Conservation (phyloP, 352 stramenopile species). For the Globisporangium mamillatum region DNA sequence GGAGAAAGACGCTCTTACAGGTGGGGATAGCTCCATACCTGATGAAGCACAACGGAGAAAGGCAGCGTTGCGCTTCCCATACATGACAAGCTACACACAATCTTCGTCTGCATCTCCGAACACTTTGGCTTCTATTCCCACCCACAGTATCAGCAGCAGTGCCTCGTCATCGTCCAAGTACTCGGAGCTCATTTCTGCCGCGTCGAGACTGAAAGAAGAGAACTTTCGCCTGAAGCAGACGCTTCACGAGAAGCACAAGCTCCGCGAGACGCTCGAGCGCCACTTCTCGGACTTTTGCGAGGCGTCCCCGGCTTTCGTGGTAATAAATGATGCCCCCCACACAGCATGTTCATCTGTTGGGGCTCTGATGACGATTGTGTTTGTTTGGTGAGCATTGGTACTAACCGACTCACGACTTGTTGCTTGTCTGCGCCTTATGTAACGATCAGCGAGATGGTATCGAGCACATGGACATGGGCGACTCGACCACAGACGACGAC, state of each 20-base stretch:
- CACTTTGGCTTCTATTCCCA: no score
- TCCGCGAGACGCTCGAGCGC: constrained; percentile 31
- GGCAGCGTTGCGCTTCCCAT: not conserved
- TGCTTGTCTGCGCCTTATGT: not conserved
- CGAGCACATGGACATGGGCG: not conserved
- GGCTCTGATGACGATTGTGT: no score
- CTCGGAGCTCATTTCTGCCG: constrained; percentile 31
- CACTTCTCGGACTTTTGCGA: constrained; percentile 23
- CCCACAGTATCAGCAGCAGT: not conserved
- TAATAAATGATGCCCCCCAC: not conserved
- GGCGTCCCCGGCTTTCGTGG: not conserved
- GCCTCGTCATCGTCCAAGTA: constrained; percentile 23
- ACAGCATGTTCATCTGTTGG: not conserved
- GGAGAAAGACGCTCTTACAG: not conserved
- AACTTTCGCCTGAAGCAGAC: constrained; percentile 31
- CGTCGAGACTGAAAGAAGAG: constrained; percentile 26
- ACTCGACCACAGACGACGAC: not conserved
- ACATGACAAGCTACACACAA: constrained; percentile 12
- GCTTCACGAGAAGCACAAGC: constrained; percentile 34
- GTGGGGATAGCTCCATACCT: not conserved
- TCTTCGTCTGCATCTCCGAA: not conserved
- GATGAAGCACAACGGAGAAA: not conserved
- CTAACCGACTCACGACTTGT: not conserved
- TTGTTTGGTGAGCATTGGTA: not conserved
- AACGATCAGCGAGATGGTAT: constrained; percentile 2